Evolutionary conservation across 768 basidiomycete species (phyloP), one percentile per base, ranked within the genome.

Genomic region (Termitomyces sp.): DNA sequence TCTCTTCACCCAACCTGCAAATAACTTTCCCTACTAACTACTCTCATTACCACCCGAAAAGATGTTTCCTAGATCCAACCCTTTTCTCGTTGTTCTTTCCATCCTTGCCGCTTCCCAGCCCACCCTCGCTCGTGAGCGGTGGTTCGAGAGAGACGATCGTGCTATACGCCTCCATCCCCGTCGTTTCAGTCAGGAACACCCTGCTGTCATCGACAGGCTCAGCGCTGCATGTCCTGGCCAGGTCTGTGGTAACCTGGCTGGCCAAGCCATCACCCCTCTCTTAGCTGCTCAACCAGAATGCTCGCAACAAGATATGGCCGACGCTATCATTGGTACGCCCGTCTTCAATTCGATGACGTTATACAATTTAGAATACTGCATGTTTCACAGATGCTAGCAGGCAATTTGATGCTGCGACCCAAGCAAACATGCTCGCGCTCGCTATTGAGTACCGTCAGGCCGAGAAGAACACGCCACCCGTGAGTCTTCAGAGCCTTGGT

Each of bases 391-490:
- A 83, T 65, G 78, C 77, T 2, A 76, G 76, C 61, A 73, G 68
- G 59, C 77, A 82, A 56, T 82, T 83, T 52, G 77, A 82, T 58
- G 73, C 66, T 31, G 67, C 75, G 7, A 82, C 80, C 2, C 75
- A 77, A 54, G 69, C 71, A 5, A 76, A 72, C 47, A 81, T 83
- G 80, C 72, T 83, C 53, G 70, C 73, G 10, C 68, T 82, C 43
- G 83, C 82, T 15, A 58, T 72, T 10, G 76, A 80, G 62, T 82
- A 81, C 62, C 78, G 81, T 43, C 77, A 81, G 58, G 73, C 65
- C 0, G 83, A 83, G 70, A 84, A 82, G 72, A 83, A 84, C 64
- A 82, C 82, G 1, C 80, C 79, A 60, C 81, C 81, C 36, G 81
- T 80, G 59, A 52, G 73, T 57, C 38, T 25, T 60, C 20, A 31